Base-by-base conservation (phyloP, 352 stramenopile species). In the Thalassiosira ordinaria region DNA sequence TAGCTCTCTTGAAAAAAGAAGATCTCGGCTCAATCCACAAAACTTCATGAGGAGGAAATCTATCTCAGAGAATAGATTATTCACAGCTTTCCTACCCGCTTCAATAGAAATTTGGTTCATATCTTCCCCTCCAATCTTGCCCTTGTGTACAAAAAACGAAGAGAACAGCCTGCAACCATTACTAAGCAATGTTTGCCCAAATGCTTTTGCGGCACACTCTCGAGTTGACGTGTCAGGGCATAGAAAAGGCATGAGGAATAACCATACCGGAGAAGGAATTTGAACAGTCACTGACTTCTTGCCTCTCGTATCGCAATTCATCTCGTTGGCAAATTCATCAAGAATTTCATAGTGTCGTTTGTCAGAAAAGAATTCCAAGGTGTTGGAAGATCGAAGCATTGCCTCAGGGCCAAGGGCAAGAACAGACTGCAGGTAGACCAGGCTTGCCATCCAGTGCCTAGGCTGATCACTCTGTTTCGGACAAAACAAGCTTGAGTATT, bases 1-100 rank as follows among this genome's bases (percentile, higher is more conserved):
- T 4, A 47, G 18, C 47, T 74, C 51, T 24, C 14, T 62, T 27
- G 69, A 72, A 57, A 80, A 62, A 35, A 87, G 55, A 60, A 75
- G 22, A 37, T 70, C 37, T 61, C 37, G 22, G 22, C 46, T 39
- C n/a, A 84, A 33, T 16, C 49, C 49, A 26, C 61, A 84, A 39
- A 81, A 78, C 60, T 51, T 41, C n/a, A n/a, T n/a, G 1, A 78
- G 44, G 0, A 84, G 33, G 29, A 75, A 47, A 64, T 84, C 71
- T 2, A 87, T 82, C 63, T 84, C 74, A 35, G 26, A 49, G 71
- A 87, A 87, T 24, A 84, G 66, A 39, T 46, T 78, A 14, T 78
- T 49, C 0, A 68, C 65, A 26, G 55, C 59, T 44, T 0, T 44
- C 13, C 47, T 44, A 14, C 51, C 56, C 37, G 35, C 67, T 46